Percentiles rank a stretch among this genome's conserved stretches.
phyloP scores from a whole-genome alignment of 768 basidiomycete species.

The Kwoniella bestiolae region DNA sequence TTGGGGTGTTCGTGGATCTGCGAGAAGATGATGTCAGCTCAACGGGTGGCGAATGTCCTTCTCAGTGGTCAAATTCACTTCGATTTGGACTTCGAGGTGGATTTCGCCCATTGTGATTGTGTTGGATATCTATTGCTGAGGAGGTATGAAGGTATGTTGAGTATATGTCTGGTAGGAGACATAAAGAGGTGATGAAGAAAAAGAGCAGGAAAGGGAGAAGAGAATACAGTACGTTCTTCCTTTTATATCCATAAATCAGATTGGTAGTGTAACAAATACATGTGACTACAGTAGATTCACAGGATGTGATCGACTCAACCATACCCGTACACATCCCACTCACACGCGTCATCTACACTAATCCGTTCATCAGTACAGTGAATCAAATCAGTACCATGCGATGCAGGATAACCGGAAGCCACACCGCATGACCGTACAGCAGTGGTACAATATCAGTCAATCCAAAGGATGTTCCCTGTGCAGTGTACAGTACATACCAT shows the following conservation, averaged over 20 bases:
- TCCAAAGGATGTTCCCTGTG: too few relatives aligned
- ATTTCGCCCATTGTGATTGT: conserved; percentile 8
- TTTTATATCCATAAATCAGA: background rate
- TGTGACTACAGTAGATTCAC: background rate
- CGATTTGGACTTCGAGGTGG: conserved; percentile 10
- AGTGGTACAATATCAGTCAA: too few relatives aligned
- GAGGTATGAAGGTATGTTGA: background rate
- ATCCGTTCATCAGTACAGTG: too few relatives aligned
- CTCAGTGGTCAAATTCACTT: background rate
- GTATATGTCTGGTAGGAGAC: background rate
- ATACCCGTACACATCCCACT: too few relatives aligned
- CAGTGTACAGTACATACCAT: background rate
- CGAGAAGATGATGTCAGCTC: background rate
- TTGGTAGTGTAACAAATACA: background rate
- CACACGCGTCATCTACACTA: background rate
- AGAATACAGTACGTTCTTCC: background rate
- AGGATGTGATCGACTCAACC: background rate
- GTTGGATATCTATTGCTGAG: background rate
- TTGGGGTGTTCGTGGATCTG: conserved; percentile 3
- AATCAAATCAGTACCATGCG: too few relatives aligned
- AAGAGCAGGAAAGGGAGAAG: background rate
- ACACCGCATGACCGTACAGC: background rate
- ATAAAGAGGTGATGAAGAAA: background rate
- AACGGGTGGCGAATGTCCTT: background rate
- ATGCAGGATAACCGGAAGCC: background rate